These are phyloP conservation scores for Epichloe coenophiala DNA, from an alignment of 2,329 filamentous ascomycete genomes.

Conservation along the genomic window DNA sequence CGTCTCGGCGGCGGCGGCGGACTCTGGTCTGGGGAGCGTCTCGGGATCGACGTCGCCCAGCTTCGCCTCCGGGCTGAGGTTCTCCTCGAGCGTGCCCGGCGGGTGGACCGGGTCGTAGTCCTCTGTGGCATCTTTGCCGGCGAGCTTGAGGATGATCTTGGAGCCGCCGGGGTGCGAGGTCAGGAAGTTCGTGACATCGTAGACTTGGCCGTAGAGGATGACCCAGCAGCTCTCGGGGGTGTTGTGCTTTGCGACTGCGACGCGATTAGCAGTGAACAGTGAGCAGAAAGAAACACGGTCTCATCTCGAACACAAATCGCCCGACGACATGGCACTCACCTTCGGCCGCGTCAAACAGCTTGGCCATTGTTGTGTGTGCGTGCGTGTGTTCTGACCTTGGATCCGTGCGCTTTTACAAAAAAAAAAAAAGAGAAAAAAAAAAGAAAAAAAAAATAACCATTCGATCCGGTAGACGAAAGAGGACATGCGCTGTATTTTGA, in stretches of 20 bases:
- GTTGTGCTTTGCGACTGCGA: conserved; percentile 72
- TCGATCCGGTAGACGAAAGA: not conserved
- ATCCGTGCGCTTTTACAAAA: not conserved
- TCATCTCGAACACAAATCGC: no score
- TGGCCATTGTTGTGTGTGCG: conserved; percentile 31
- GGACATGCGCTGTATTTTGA: no score
- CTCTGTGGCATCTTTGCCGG: conserved; percentile 82
- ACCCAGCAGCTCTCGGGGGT: conserved; percentile 84
- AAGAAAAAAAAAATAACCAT: no score
- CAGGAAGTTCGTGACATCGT: conserved; percentile 89
- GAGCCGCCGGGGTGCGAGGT: conserved; percentile 74
- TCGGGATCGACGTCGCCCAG: conserved; percentile 63
- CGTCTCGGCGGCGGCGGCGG: conserved; percentile 13
- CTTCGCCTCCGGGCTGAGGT: conserved; percentile 60
- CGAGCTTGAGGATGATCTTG: conserved; percentile 77
- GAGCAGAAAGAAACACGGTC: not conserved
- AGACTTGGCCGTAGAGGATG: conserved; percentile 83
- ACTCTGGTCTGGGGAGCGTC: conserved; percentile 37
- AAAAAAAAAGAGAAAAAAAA: fast-evolving
- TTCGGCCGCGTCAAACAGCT: conserved; percentile 53
- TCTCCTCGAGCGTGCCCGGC: conserved; percentile 78
- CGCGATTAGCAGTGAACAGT: not conserved
- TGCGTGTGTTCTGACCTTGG: not conserved
- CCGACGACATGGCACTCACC: conserved; percentile 24
- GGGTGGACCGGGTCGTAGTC: conserved; percentile 94